Evolutionary conservation across 2,329 filamentous ascomycete genomes (phyloP), one percentile per base, ranked within the genome.

Genomic region (Cordyceps pruinosa): DNA sequence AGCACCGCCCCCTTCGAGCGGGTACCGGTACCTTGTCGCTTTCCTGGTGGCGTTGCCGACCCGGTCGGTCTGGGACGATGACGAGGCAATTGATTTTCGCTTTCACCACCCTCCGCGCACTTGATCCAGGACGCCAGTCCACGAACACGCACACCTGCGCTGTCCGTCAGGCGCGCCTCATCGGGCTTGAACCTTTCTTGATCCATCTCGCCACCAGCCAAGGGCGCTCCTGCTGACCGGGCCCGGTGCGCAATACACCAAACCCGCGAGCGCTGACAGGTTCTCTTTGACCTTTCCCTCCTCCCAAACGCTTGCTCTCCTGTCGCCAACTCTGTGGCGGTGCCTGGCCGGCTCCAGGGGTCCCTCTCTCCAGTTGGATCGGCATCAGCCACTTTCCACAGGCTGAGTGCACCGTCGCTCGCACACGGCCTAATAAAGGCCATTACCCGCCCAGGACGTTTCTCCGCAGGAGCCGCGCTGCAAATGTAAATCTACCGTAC

Each of bases 31-130:
- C 59, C 56, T 63, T 25, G 19, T 46, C 19, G 19, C 44, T n/a
- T n/a, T 52, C 51, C 60, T 48, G 39, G 48, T 54, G 55, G 59
- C 56, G 45, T 51, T 30, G 57, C 53, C 59, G 42, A 47, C 61
- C 60, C 54, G 52, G 55, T 50, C 64, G 59, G 58, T 62, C 59
- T 62, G 60, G 63, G 67, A 66, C 65, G 71, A 73, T 73, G 71
- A 73, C 71, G 71, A 73, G 71, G 71, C 71, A 71, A 66, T 60
- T 56, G 42, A 56, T 55, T 47, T n/a, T 19, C 19, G 8, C n/a
- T 15, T 46, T 7, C 37, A 21, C 7, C 8, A 5, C 1, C n/a
- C n/a, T n/a, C 35, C 10, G 19, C 37, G 7, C 4, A 41, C 17
- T 21, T 19, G 28, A 32, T 10, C 37, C 37, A 41, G n/a, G n/a